Percentiles rank a stretch among this genome's conserved stretches.
phyloP scores from a whole-genome alignment of 2,329 filamentous ascomycete species.

The Scedosporium boydii region DNA sequence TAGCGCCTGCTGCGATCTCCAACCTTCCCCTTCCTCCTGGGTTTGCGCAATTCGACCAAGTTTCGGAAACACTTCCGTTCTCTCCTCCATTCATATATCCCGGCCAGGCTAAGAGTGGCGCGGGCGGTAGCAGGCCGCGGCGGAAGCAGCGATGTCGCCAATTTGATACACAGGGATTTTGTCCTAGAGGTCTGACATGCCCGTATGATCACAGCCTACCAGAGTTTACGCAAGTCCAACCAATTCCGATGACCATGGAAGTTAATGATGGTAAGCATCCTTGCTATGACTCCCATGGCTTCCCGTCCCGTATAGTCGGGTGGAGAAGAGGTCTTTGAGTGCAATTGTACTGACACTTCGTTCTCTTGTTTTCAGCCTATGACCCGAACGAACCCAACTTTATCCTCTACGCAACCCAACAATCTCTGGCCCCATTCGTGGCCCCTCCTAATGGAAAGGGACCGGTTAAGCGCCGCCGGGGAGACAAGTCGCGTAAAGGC shows the following conservation, averaged over 20 bases:
- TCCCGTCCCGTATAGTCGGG: background rate
- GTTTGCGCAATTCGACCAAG: background rate
- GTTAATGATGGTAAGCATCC: background rate
- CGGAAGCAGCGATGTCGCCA: slow-evolving; percentile 51
- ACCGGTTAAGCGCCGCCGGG: slow-evolving; percentile 21
- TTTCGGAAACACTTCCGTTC: background rate
- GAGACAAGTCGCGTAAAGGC: slow-evolving; percentile 21
- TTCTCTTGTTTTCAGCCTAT: slow-evolving; percentile 27
- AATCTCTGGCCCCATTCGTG: slow-evolving; percentile 12
- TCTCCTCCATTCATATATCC: background rate
- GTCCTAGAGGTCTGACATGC: slow-evolving; percentile 57
- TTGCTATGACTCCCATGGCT: background rate
- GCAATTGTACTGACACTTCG: slow-evolving; percentile 52
- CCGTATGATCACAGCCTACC: slow-evolving; percentile 54
- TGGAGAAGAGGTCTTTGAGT: slow-evolving; percentile 23
- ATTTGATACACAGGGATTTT: slow-evolving; percentile 66
- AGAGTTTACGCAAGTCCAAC: background rate
- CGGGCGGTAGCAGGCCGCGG: slow-evolving; percentile 15
- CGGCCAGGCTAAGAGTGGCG: background rate
- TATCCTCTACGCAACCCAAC: slow-evolving; percentile 11
- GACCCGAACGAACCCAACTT: slow-evolving; percentile 21
- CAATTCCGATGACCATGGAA: background rate
- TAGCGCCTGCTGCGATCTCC: slow-evolving; percentile 5
- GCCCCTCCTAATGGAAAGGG: slow-evolving; percentile 13
- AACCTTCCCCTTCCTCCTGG: background rate